These are phyloP conservation scores for Apostasia shenzhenica DNA, from an alignment of 106 monocot species.

Conservation along the genomic window DNA sequence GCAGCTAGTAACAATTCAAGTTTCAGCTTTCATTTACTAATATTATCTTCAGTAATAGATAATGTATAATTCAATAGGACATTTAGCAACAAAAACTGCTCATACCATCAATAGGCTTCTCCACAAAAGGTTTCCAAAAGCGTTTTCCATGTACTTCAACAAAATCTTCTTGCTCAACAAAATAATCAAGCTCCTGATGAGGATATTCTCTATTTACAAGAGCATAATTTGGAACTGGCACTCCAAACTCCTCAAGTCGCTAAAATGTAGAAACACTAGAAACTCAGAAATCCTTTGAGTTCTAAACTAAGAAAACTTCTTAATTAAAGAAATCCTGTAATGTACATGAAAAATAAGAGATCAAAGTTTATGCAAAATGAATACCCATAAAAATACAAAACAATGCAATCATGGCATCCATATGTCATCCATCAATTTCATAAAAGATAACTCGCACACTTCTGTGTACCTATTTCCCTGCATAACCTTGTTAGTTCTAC, in stretches of 20 bases:
- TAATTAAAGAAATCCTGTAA: not conserved
- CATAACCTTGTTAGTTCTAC: no score
- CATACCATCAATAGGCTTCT: slow-evolving; percentile 95
- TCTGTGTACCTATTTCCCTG: no score
- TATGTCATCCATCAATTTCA: no score
- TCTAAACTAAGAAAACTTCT: not conserved
- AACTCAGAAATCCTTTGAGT: not conserved
- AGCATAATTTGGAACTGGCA: slow-evolving; percentile 93
- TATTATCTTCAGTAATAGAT: no score
- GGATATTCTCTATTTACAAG: slow-evolving; percentile 86
- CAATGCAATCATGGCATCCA: no score
- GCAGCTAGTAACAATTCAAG: no score
- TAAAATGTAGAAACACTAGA: slow-evolving; percentile 17
- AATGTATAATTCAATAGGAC: no score
- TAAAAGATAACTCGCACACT: no score
- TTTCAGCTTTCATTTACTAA: no score
- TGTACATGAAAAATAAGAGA: not conserved
- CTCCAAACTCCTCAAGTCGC: slow-evolving; percentile 77
- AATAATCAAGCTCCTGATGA: slow-evolving; percentile 88
- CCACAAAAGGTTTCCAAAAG: slow-evolving; percentile 97
- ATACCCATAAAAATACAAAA: not conserved
- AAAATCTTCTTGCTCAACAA: slow-evolving; percentile 97
- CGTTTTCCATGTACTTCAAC: slow-evolving; percentile 94
- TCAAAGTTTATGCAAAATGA: not conserved
- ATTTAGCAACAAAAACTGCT: not conserved